phyloP scores from a whole-genome alignment of 306 rosid species.

The Datisca glomerata region DNA sequence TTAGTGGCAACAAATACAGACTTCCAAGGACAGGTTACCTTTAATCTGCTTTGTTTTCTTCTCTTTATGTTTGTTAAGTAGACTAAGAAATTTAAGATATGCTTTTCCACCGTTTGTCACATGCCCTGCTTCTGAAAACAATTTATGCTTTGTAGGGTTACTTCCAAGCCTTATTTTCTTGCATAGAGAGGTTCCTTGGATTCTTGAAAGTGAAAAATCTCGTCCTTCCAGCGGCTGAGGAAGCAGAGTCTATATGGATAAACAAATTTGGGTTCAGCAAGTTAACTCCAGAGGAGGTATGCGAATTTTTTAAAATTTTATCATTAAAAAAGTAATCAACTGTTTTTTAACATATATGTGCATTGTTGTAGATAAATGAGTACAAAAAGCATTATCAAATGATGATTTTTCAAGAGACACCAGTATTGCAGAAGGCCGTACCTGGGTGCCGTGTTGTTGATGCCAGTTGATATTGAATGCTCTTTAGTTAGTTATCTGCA shows the following conservation, averaged over 20 bases:
- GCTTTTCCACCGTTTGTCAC: too few species aligned
- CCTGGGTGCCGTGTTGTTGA: slow-evolving; percentile 25
- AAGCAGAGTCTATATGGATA: slow-evolving; percentile 65
- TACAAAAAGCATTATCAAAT: slow-evolving; percentile 48
- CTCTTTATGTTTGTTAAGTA: neutral
- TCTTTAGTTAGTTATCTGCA: neutral
- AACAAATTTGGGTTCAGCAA: slow-evolving; percentile 51
- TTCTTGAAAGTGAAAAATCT: slow-evolving; percentile 39
- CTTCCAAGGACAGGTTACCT: slow-evolving; percentile 72
- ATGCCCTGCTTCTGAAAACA: too few species aligned
- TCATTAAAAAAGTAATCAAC: too few species aligned
- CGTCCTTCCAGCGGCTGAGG: slow-evolving; percentile 60
- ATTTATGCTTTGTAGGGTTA: slow-evolving; percentile 38
- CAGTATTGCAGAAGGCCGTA: slow-evolving; percentile 33
- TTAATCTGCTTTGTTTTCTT: neutral
- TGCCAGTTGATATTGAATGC: neutral
- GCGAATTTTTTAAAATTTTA: neutral
- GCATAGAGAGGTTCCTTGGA: slow-evolving; percentile 47
- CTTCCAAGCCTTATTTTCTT: slow-evolving; percentile 51
- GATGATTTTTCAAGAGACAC: slow-evolving; percentile 73
- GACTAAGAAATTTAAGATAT: too few species aligned
- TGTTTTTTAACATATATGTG: too few species aligned
- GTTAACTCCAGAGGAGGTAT: slow-evolving; percentile 36
- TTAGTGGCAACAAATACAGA: slow-evolving; percentile 73
- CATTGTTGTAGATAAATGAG: slow-evolving; percentile 26